phyloP scores from a whole-genome alignment of 257 asterid genomes.

The Avicennia marina region DNA sequence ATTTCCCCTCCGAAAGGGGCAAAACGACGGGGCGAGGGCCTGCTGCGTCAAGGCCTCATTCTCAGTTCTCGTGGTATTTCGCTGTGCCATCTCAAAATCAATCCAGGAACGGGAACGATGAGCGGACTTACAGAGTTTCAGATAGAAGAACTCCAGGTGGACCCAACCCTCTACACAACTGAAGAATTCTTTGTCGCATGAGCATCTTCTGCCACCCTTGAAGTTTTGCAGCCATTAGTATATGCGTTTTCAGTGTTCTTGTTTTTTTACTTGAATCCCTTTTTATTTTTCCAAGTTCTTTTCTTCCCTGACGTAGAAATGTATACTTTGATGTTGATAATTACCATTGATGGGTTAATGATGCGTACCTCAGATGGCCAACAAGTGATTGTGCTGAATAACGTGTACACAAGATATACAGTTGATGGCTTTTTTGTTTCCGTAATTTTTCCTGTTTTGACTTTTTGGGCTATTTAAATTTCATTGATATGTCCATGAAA shows the following conservation, averaged over 20 bases:
- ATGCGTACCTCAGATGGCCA: too few relatives aligned
- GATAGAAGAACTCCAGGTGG: constrained; percentile 46
- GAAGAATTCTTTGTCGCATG: too few relatives aligned
- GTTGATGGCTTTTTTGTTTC: too few relatives aligned
- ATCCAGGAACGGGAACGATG: constrained; percentile 18
- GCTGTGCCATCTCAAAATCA: constrained; percentile 25
- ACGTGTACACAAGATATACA: too few relatives aligned
- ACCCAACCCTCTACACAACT: constrained; percentile 59
- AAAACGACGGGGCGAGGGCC: neutral
- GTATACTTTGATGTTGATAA: too few relatives aligned
- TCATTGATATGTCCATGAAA: too few relatives aligned
- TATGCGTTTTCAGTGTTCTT: neutral
- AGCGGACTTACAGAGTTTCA: constrained; percentile 29
- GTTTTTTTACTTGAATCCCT: neutral
- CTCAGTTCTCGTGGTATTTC: constrained; percentile 24
- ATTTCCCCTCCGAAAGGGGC: constrained; percentile 3
- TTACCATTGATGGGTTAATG: too few relatives aligned
- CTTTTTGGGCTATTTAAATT: too few relatives aligned
- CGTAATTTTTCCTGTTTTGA: too few relatives aligned
- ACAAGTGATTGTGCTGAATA: too few relatives aligned
- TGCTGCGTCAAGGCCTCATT: neutral
- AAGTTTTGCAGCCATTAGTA: constrained; percentile 28
- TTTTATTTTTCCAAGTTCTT: neutral
- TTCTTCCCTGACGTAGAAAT: too few relatives aligned
- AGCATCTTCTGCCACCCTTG: neutral